phyloP scores from a whole-genome alignment of 352 stramenopile species.

The Phytopythium cucurbitacearum region DNA sequence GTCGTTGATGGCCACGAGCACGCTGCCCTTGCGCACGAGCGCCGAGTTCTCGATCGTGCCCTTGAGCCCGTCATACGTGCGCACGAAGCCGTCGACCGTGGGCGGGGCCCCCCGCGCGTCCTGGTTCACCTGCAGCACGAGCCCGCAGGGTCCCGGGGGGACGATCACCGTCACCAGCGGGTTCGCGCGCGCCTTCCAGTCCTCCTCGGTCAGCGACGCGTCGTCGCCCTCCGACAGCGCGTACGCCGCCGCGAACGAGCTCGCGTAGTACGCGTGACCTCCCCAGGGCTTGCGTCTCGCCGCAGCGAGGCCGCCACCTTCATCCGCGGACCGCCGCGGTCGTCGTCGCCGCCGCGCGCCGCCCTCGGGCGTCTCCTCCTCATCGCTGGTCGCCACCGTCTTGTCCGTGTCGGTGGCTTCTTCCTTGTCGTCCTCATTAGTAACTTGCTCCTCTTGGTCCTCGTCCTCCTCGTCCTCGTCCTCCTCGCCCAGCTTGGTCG shows the following conservation, averaged over 20 bases:
- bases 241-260: conserved; percentile 15
- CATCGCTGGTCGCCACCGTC: conserved; percentile 8
- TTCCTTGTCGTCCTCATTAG: conserved; percentile 1
- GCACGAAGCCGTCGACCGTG: conserved; percentile 72
- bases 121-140: conserved; percentile 55
- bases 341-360: conserved; percentile 2
- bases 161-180: conserved; percentile 69
- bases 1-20: conserved; percentile 77
- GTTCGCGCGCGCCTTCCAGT: conserved; percentile 64
- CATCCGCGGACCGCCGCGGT: conserved; percentile 2
- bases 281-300: neutral
- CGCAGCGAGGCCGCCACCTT: conserved; percentile 12
- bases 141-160: conserved; percentile 60
- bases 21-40: conserved; percentile 57
- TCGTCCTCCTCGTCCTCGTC: conserved; percentile 2
- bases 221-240: conserved; percentile 31
- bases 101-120: conserved; percentile 29
- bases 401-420: neutral
- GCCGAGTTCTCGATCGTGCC: conserved; percentile 74
- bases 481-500: conserved; percentile 3
- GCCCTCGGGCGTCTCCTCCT: conserved; percentile 11
- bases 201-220: conserved; percentile 47
- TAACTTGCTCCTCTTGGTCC: conserved; percentile 1
- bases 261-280: neutral
- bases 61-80: conserved; percentile 56